Base-by-base conservation (phyloP, 768 basidiomycete genomes). In the Mycena chlorophos region DNA sequence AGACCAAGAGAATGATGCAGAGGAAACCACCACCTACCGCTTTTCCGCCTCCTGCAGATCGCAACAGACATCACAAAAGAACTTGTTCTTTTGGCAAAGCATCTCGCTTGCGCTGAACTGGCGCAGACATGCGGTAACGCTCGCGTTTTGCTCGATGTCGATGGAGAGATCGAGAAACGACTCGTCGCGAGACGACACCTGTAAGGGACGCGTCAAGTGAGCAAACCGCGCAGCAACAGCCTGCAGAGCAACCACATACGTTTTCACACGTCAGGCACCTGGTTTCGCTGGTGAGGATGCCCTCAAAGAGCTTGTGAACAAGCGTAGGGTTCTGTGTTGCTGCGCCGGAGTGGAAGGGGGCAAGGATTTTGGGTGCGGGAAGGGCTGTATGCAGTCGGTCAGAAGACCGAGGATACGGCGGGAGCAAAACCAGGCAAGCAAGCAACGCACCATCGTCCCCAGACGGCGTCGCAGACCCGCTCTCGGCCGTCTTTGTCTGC, bases 61-160 rank as follows among this genome's bases (percentile, higher is more conserved):
- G 66, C 96, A 95, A 70, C 97, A 99, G 17, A 88, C 85, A 69
- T 99, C 97, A 68, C 97, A 99, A 70, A 92, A 97, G 69, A 98
- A 99, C 74, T 98, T 98, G 78, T 99, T 98, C 71, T 84, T 89
- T 71, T 96, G 93, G 64, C 93, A 95, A 19, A 99, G 83, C 95
- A 98, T 99, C 73, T 99, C 97, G 66, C 89, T 92, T 37, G 94
- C 95, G 66, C 93, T 96, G 70, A 99, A 99, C 68, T 95, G 93
- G 43, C 94, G 84, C 30, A 99, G 82, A 69, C 97, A 99, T 5
- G 95, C 89, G 2, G 95, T 96, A 51, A 99, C 87, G 60, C 93
- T 96, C 3, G 94, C 91, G 71, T 98, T 97, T 70, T 97, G 93
- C 69, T 98, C 96, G 63, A 99, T 98, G 70, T 99, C 97, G 72